Conservation (phyloP, 495 filamentous ascomycete species). For the Neurospora tetraspora region DNA sequence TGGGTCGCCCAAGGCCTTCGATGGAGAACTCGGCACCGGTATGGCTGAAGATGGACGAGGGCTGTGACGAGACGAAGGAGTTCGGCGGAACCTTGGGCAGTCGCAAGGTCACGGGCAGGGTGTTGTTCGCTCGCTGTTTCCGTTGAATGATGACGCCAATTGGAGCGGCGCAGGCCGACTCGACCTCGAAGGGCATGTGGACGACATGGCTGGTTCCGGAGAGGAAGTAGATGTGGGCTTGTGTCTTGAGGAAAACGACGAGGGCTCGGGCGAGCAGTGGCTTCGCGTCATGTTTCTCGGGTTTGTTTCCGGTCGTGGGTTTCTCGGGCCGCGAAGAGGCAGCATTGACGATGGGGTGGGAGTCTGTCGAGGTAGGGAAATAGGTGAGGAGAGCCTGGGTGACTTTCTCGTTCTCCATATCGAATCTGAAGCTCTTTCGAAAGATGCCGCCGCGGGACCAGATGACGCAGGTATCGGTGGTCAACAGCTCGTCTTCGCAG, state of each 20-base stretch:
- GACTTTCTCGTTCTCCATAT: constrained; percentile 75
- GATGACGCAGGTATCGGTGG: constrained; percentile 72
- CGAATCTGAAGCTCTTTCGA: constrained; percentile 77
- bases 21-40: constrained; percentile 43
- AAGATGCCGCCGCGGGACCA: constrained; percentile 86
- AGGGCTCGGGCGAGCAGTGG: constrained; percentile 52
- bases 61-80: constrained; percentile 64
- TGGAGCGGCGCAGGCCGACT: constrained; percentile 73
- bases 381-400: constrained; percentile 74
- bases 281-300: constrained; percentile 8
- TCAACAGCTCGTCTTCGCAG: constrained; percentile 75
- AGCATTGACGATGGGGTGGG: constrained; percentile 3
- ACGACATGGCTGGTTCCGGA: constrained; percentile 80
- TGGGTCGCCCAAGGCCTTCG: constrained; percentile 40
- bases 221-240: constrained; percentile 90
- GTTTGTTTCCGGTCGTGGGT: background rate
- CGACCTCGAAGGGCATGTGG: constrained; percentile 89
- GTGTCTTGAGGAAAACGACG: constrained; percentile 84
- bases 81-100: constrained; percentile 58
- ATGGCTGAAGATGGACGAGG: constrained; percentile 28
- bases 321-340: background rate
- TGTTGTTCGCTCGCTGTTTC: constrained; percentile 39
- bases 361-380: constrained; percentile 53
- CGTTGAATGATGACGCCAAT: constrained; percentile 77
- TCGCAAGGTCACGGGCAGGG: constrained; percentile 34